Base-by-base conservation (phyloP, 2,329 filamentous ascomycete genomes). In the Xylariaceae sp. region DNA sequence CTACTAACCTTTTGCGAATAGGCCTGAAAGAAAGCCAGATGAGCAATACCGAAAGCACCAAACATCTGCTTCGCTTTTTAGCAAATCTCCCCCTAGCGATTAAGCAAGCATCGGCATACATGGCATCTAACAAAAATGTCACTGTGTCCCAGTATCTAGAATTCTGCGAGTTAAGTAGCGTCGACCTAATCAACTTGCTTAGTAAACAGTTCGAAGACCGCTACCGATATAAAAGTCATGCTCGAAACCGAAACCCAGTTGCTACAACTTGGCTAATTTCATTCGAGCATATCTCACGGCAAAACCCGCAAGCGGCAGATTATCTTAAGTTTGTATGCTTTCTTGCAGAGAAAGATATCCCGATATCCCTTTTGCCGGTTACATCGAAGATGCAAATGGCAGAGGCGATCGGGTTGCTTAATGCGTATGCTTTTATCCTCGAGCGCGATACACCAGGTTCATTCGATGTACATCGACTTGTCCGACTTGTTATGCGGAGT, bases 391-490 rank as follows among this genome's bases (percentile, higher is more conserved):
- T 20, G 8, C n/a, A 41, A 4, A 26, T 21, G 10, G 16, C 16
- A 18, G 15, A 42, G 33, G 36, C 32, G 2, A 23, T 50, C 20
- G 30, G 23, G 0, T 27, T 18, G 4, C 30, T 50, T 6, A 26
- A 36, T 6, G 30, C 20, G 13, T 50, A 43, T 7, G 30, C 23
- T 1, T 50, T 50, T 11, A 43, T 50, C 15, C 26, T 24, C 1
- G 18, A 50, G 10, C 39, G n/a, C 4, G 15, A 42, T 2, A 16
- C 15, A 13, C 15, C 7, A 3, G 16, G 11, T 11, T 29, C 11
- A 35, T 43, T 27, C 8, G 30, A 43, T 23, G 21, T 50, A 26
- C 39, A 43, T 27, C 47, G 23, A 16, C 30, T 50, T 15, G 16
- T 36, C 13, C 29, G 16, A 18, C 13, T 23, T 32, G 11, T 40